Evolutionary conservation across 208 protist species (phyloP), one percentile per base, ranked within the genome.

Genomic region (Jaenimonas drosophilae): DNA sequence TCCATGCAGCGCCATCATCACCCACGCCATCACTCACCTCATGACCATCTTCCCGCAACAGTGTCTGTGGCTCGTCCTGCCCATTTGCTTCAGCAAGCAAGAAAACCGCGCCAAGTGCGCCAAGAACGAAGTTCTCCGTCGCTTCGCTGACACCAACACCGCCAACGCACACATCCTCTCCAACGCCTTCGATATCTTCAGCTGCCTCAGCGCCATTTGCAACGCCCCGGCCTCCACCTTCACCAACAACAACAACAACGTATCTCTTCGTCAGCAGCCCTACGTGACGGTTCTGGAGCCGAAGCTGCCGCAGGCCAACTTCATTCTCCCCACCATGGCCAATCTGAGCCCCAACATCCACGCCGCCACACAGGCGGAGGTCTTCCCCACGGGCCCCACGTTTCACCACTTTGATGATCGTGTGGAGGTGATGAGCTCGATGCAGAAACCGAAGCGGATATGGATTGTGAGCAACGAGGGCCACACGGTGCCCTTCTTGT

Each of bases 391-490:
- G 3, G 47, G 53, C 23, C 59, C 80, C 6, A 89, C 66, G 34
- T 89, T 97, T 64, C 12, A 59, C 24, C 46, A 39, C 39, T 88
- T 96, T 50, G 69, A 74, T 5, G 73, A 88, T 41, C 39, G 64
- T 12, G 80, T 94, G 5, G 28, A 49, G 3, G 61, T 97, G 6
- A 94, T 98, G 83, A 56, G 25, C 11, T 96, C 90, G 1, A 63
- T 95, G 37, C 88, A 96, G 59, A 88, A 87, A 55, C 95, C 95
- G 20, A 95, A 95, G 69, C 85, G 91, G 4, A 79, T 98, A 32
- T 73, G 53, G 31, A 73, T 97, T 20, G 32, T 64, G 25, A 93
- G 73, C 21, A 65, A 44, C 49, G 71, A 92, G 17, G 90, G 91
- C 2, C 38, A 64, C 2, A 43, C 29, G 2, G 68, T 96, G 37